Evolutionary conservation across 139 green algal species (phyloP).

Genomic region (Ettlia oleoabundans): DNA sequence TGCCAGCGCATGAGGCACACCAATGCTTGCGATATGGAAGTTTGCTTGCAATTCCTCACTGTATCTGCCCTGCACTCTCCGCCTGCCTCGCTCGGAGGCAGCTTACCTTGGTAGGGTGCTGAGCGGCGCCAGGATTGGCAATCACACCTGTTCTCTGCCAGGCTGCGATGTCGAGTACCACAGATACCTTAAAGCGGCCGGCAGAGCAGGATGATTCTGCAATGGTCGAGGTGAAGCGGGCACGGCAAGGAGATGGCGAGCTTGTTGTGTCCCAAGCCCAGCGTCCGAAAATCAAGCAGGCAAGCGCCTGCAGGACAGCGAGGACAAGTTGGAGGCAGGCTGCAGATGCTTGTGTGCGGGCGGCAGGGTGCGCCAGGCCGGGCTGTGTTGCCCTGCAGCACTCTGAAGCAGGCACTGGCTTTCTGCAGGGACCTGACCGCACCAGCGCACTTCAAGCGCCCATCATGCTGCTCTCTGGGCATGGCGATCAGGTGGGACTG

Average conservation of each 20-base stretch:
- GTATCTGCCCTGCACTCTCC: too few relatives aligned
- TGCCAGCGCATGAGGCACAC: too few relatives aligned
- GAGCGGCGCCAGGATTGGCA: too few relatives aligned
- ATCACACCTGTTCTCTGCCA: too few relatives aligned
- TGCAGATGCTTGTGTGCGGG: neutral
- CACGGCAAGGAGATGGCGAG: constrained; percentile 20
- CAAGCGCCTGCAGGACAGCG: neutral
- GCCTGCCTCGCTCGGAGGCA: too few relatives aligned
- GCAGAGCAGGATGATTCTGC: constrained; percentile 16
- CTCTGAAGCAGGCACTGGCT: neutral
- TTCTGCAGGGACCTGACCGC: constrained; percentile 45
- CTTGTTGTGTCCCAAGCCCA: constrained; percentile 33
- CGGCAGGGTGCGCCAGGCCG: neutral
- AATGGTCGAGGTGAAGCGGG: constrained; percentile 33
- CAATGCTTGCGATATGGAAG: too few relatives aligned
- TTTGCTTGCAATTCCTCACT: too few relatives aligned
- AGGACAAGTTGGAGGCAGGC: neutral
- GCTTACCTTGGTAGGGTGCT: too few relatives aligned
- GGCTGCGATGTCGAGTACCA: neutral
- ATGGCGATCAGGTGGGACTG: too few relatives aligned
- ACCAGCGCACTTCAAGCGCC: constrained; percentile 77
- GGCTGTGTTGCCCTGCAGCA: neutral
- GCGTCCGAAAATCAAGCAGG: constrained; percentile 31
- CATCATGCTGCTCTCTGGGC: constrained; percentile 88
- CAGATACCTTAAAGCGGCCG: too few relatives aligned